Evolutionary conservation across 352 stramenopile genomes (phyloP).

Genomic region (Pythium volutum): DNA sequence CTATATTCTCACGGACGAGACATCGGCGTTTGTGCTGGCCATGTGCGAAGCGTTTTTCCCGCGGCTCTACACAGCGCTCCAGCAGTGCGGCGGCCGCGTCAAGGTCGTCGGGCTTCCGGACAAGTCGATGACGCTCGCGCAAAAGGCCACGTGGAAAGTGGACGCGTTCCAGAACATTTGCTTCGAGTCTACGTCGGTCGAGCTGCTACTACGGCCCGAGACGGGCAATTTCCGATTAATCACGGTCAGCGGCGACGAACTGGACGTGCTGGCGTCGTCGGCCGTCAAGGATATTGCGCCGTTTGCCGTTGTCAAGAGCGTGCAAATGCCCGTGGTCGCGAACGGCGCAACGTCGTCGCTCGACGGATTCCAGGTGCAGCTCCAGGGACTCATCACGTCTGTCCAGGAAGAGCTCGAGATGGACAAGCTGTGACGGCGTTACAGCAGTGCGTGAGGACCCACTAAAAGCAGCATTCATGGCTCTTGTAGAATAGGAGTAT

Average conservation of each 20-base stretch:
- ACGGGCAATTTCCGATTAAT: conserved; percentile 27
- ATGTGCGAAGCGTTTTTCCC: conserved; percentile 51
- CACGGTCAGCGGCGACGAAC: conserved; percentile 31
- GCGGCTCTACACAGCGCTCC: conserved; percentile 31
- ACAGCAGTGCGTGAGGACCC: neutral
- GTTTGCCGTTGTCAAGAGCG: conserved; percentile 39
- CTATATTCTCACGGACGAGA: conserved; percentile 44
- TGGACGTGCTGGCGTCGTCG: conserved; percentile 29
- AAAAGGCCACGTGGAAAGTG: conserved; percentile 46
- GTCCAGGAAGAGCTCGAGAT: conserved; percentile 26
- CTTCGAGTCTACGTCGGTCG: conserved; percentile 30
- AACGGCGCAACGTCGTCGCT: conserved; percentile 22
- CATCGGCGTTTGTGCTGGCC: conserved; percentile 37
- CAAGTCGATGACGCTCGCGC: conserved; percentile 30
- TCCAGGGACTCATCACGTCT: conserved; percentile 19
- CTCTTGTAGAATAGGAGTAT: conserved; percentile 8
- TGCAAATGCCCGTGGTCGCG: conserved; percentile 24
- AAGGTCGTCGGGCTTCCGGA: conserved; percentile 41
- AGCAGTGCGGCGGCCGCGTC: conserved; percentile 29
- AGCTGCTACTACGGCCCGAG: conserved; percentile 21
- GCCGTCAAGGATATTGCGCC: conserved; percentile 32
- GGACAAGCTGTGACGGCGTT: conserved; percentile 17
- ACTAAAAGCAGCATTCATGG: no score
- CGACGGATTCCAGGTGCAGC: conserved; percentile 18
- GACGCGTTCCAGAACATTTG: conserved; percentile 46